Evolutionary conservation across 192 early-diverging fungal genomes (phyloP).

Genomic region (Allomyces macrogynus): DNA sequence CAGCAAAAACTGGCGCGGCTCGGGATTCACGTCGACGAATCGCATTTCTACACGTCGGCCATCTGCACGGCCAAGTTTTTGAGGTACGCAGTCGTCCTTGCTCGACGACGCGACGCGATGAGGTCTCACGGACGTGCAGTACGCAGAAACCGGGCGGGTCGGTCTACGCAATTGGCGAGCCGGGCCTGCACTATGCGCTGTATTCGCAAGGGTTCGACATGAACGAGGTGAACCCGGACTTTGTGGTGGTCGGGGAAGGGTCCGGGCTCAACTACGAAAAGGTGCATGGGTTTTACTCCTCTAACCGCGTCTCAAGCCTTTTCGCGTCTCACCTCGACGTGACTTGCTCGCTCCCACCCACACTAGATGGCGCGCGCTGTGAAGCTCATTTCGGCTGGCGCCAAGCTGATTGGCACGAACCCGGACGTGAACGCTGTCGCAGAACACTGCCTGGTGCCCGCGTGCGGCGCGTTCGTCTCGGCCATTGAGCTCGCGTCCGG

Average conservation of each 20-base stretch:
- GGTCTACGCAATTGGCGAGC: slow-evolving; percentile 37
- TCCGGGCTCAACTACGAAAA: slow-evolving; percentile 28
- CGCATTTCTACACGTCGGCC: slow-evolving; percentile 36
- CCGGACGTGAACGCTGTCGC: slow-evolving; percentile 30
- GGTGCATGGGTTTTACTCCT: slow-evolving; percentile 23
- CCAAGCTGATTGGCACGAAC: slow-evolving; percentile 43
- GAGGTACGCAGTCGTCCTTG: slow-evolving; percentile 1
- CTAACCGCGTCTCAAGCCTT: no score
- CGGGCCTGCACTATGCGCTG: slow-evolving; percentile 31
- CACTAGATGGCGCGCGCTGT: slow-evolving; percentile 23
- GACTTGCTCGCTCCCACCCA: no score
- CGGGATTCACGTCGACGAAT: slow-evolving; percentile 24
- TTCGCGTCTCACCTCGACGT: no score
- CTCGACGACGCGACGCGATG: slow-evolving; percentile 9
- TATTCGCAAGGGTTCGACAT: slow-evolving; percentile 38
- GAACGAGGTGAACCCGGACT: slow-evolving; percentile 34
- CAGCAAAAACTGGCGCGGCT: slow-evolving; percentile 26
- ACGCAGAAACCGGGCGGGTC: slow-evolving; percentile 9
- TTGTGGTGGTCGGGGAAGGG: slow-evolving; percentile 38
- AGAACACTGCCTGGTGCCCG: slow-evolving; percentile 23
- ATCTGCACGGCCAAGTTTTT: slow-evolving; percentile 35
- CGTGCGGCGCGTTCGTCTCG: slow-evolving; percentile 33
- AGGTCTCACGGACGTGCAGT: background rate
- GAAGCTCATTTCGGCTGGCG: slow-evolving; percentile 25
- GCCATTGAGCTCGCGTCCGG: slow-evolving; percentile 32